Conservation (phyloP, 192 early-diverging fungal species). For the Coemansia sp. region DNA sequence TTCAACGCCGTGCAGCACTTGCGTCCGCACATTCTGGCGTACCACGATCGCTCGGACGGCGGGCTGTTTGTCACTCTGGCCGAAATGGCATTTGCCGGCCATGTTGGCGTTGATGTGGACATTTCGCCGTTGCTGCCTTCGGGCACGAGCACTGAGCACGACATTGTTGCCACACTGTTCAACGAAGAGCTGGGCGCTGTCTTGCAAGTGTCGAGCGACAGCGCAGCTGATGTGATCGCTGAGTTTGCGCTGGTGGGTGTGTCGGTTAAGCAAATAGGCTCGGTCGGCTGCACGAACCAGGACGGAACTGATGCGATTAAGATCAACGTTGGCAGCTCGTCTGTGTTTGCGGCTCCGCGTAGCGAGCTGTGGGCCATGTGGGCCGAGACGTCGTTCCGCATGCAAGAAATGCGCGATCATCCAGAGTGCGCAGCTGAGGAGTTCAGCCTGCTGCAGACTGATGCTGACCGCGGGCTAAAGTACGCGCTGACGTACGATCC, state of each 20-base stretch:
- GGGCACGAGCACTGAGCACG: constrained; percentile 32
- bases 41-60: constrained; percentile 99
- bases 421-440: constrained; percentile 82
- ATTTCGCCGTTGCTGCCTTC: constrained; percentile 40
- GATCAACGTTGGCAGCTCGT: constrained; percentile 42
- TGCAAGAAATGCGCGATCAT: constrained; percentile 91
- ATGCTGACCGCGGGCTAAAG: constrained; percentile 75
- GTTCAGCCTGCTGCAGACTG: constrained; percentile 68
- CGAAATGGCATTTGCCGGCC: constrained; percentile 98
- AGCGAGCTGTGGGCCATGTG: constrained; percentile 77
- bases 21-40: constrained; percentile 71
- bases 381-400: constrained; percentile 87
- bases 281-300: constrained; percentile 25
- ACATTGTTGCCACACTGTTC: constrained; percentile 70
- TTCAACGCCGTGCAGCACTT: constrained; percentile 70
- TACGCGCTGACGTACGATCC: constrained; percentile 80
- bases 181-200: constrained; percentile 99
- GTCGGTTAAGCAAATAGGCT: constrained; percentile 60
- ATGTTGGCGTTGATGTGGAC: constrained; percentile 76
- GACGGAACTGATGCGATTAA: constrained; percentile 53
- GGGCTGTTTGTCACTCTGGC: constrained; percentile 88
- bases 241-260: constrained; percentile 53
- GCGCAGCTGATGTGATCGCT: constrained; percentile 57
- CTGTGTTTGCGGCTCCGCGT: constrained; percentile 63
- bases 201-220: constrained; percentile 71